Evolutionary conservation across 805 yeast species (phyloP), one percentile per base, ranked within the genome.

Genomic region (Pichia insulana): DNA sequence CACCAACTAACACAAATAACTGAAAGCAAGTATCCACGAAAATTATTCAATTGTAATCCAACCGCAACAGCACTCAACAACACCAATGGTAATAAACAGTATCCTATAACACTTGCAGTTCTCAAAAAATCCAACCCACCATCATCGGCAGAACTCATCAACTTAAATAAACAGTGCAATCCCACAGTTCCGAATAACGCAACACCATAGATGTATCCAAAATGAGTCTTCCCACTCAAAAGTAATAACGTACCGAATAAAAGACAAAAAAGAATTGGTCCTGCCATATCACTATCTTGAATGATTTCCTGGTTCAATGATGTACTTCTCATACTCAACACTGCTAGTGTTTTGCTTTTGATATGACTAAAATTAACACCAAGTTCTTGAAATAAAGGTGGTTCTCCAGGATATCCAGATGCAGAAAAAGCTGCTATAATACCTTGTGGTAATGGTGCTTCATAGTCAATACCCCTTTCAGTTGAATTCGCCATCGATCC

Each of bases 121-220:
- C 90, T 75, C 33, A 71, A 58, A 46, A 79, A 63, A 48, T 75
- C 82, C 34, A 76, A 63, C n/a, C 59, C 48, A 19, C 43, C 45
- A 11, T 56, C 61, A 1, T 50, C 46, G 2, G 68, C 65, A 36
- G 70, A 71, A 43, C 95, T 79, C 98, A 92, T 92, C 48, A 87
- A 69, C 59, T 83, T 88, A 61, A 94, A 83, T 45, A 92, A 68
- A 52, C 76, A 75, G 63, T 89, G 97, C 50, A 88, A 74, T 27
- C 95, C 78, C 13, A 86, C 58, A 2, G 95, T 83, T 15, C 98
- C 98, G 52, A 90, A 79, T 34, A 92, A 64, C 0, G 96, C 97
- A 34, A 92, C 95, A 32, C 98, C 97, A 57, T 92, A 92, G 39
- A 92, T 84, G 61, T 92, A 92, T 2, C 97, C 97, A 59, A 92